Evolutionary conservation across 2,329 filamentous ascomycete genomes (phyloP).

Genomic region (Ceratocystis colombiana): DNA sequence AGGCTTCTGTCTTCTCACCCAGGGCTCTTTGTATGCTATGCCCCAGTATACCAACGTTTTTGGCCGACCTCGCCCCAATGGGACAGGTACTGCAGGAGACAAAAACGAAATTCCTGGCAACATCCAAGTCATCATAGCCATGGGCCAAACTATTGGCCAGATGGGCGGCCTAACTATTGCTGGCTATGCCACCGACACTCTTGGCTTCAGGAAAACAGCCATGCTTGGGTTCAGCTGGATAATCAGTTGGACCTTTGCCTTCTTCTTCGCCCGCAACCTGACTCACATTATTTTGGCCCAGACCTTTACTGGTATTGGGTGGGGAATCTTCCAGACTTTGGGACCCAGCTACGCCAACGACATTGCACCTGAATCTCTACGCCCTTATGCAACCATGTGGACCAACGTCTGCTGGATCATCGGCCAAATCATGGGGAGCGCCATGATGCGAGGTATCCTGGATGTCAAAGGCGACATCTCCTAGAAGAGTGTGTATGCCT

Average conservation of each 20-base stretch:
- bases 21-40: slow-evolving; percentile 28
- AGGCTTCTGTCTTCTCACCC: slow-evolving; percentile 25
- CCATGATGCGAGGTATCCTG: slow-evolving; percentile 34
- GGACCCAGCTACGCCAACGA: slow-evolving; percentile 38
- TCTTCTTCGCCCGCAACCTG: slow-evolving; percentile 36
- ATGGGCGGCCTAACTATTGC: slow-evolving; percentile 39
- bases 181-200: slow-evolving; percentile 36
- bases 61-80: slow-evolving; percentile 28
- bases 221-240: slow-evolving; percentile 33
- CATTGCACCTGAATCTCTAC: slow-evolving; percentile 30
- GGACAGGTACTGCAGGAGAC: slow-evolving; percentile 24
- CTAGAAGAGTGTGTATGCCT: slow-evolving; percentile 37
- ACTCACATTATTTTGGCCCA: slow-evolving; percentile 34
- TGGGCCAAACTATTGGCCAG: slow-evolving; percentile 37
- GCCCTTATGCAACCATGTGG: slow-evolving; percentile 35
- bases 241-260: slow-evolving; percentile 36
- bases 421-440: slow-evolving; percentile 36
- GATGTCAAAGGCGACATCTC: slow-evolving; percentile 34
- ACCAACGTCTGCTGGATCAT: slow-evolving; percentile 38
- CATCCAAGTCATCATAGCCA: slow-evolving; percentile 40
- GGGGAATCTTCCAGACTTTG: slow-evolving; percentile 36
- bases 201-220: slow-evolving; percentile 36
- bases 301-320: slow-evolving; percentile 36
- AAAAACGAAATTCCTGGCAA: slow-evolving; percentile 35
- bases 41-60: slow-evolving; percentile 31